Evolutionary conservation across 2,329 filamentous ascomycete genomes (phyloP).

Genomic region (Clonostachys chloroleuca): DNA sequence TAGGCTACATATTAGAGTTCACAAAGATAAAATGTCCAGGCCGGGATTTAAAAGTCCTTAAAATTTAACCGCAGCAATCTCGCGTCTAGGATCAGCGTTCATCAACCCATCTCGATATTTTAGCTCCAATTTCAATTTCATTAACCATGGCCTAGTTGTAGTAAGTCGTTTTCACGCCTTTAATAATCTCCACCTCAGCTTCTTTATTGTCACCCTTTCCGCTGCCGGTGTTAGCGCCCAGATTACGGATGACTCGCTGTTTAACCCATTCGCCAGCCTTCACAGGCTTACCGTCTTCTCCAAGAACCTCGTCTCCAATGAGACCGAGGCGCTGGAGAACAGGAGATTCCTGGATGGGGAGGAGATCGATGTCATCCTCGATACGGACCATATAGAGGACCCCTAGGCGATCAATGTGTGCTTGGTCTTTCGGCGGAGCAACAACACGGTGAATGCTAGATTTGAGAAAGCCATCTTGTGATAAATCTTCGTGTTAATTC

Average conservation of each 20-base stretch:
- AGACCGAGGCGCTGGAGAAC: slow-evolving; percentile 22
- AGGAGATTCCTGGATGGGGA: slow-evolving; percentile 15
- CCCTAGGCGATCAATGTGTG: slow-evolving; percentile 32
- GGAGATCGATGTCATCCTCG: slow-evolving; percentile 18
- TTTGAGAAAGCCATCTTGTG: slow-evolving; percentile 23
- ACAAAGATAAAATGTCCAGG: too few species aligned
- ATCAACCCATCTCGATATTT: too few species aligned
- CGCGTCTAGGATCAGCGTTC: too few species aligned
- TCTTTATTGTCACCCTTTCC: slow-evolving; percentile 11
- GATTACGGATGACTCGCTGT: slow-evolving; percentile 9
- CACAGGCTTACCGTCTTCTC: slow-evolving; percentile 11
- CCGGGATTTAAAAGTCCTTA: too few species aligned
- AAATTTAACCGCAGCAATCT: too few species aligned
- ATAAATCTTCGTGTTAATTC: neutral
- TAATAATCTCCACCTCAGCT: slow-evolving; percentile 16
- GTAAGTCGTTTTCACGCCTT: slow-evolving; percentile 21
- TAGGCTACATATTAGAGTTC: too few species aligned
- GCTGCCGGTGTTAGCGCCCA: slow-evolving; percentile 10
- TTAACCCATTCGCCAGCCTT: slow-evolving; percentile 22
- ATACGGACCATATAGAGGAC: slow-evolving; percentile 41
- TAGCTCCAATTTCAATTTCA: neutral
- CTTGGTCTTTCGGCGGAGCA: slow-evolving; percentile 23
- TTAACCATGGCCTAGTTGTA: slow-evolving; percentile 2
- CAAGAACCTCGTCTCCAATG: slow-evolving; percentile 7
- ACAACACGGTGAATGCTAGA: slow-evolving; percentile 24